phyloP scores from a whole-genome alignment of 2,329 filamentous ascomycete genomes.

The Neophaeococcomyces mojaviensis region DNA sequence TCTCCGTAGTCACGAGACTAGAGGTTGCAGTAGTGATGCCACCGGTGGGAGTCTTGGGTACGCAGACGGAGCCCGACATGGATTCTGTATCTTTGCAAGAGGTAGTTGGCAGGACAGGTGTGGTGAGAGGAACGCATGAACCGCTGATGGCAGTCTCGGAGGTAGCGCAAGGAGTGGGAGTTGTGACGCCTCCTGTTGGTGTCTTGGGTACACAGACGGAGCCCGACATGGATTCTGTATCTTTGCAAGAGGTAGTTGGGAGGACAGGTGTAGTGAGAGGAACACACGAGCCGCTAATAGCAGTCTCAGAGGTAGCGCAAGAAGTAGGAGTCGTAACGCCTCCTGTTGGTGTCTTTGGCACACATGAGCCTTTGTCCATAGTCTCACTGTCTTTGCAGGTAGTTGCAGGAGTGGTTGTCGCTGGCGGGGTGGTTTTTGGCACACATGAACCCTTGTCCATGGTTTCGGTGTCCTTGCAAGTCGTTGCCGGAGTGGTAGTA shows the following conservation, averaged over 20 bases:
- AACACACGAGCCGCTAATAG: slow-evolving; percentile 1
- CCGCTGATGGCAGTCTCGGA: background rate
- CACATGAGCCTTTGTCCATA: slow-evolving; percentile 1
- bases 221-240: too few species aligned
- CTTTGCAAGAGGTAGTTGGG: too few species aligned
- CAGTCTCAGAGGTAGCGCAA: background rate
- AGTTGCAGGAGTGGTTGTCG: slow-evolving; percentile 36
- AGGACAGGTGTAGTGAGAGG: too few species aligned
- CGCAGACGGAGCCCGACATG: background rate
- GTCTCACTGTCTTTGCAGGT: background rate
- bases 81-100: too few species aligned
- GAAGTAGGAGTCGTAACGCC: background rate
- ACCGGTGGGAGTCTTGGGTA: slow-evolving; percentile 2
- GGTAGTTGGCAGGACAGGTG: too few species aligned
- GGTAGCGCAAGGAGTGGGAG: background rate
- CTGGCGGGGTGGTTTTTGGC: slow-evolving; percentile 32
- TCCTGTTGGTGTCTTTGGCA: background rate
- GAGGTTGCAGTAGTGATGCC: slow-evolving; percentile 10
- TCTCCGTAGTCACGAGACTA: slow-evolving; percentile 24
- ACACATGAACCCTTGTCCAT: slow-evolving; percentile 4
- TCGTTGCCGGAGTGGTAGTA: slow-evolving; percentile 1
- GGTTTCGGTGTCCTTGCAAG: slow-evolving; percentile 1
- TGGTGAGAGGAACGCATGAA: slow-evolving; percentile 2
- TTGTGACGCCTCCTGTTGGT: slow-evolving; percentile 4
- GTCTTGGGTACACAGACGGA: background rate